Evolutionary conservation across 495 filamentous ascomycete species (phyloP).

Genomic region (Lepraria neglecta): DNA sequence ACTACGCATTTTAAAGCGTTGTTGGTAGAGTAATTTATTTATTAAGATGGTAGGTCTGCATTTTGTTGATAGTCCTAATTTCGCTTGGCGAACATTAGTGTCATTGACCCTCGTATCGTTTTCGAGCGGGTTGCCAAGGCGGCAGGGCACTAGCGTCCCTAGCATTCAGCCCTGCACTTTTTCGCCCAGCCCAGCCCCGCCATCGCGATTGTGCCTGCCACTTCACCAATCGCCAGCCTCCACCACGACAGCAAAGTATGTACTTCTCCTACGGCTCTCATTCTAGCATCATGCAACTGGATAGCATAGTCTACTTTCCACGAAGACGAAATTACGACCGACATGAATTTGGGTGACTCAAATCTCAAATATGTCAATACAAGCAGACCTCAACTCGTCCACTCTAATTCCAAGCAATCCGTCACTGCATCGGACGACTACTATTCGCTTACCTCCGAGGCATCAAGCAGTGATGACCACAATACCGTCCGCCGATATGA

Average conservation of each 20-base stretch:
- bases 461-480: constrained; percentile 44
- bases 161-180: constrained; percentile 13
- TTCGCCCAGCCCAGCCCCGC: constrained; percentile 13
- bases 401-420: constrained; percentile 52
- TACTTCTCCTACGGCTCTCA: constrained; percentile 5
- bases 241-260: constrained; percentile 4
- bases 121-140: no score
- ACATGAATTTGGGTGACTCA: constrained; percentile 35
- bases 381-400: constrained; percentile 49
- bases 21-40: no score
- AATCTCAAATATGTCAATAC: constrained; percentile 38
- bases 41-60: no score
- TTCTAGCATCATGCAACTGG: constrained; percentile 18
- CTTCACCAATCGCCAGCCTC: constrained; percentile 20
- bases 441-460: constrained; percentile 49
- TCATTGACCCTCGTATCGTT: no score
- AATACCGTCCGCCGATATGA: constrained; percentile 46
- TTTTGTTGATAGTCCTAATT: no score
- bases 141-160: neutral
- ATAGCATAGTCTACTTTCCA: constrained; percentile 17
- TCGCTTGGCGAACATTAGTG: no score
- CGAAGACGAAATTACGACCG: constrained; percentile 25
- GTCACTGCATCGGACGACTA: constrained; percentile 62
- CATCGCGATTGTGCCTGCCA: constrained; percentile 10
- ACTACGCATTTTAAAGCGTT: no score